Evolutionary conservation across 164 flowering plant genomes (phyloP).

Genomic region (Nelumbo lutea): DNA sequence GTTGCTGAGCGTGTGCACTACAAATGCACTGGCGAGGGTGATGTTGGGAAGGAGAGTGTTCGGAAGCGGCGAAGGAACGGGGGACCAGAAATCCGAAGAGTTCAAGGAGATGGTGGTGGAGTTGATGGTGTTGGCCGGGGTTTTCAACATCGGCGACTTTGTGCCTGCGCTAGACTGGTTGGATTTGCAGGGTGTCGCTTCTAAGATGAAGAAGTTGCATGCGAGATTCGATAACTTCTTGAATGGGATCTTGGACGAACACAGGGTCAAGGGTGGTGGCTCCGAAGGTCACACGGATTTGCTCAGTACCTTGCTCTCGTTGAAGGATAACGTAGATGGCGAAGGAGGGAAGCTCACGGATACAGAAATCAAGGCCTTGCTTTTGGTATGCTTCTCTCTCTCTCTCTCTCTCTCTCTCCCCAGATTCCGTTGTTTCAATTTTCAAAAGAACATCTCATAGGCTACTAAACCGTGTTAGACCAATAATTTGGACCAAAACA

Average conservation of each 20-base stretch:
- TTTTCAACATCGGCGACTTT: conserved; percentile 76
- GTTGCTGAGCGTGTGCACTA: conserved; percentile 63
- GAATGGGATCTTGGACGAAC: conserved; percentile 52
- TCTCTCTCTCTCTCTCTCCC: background rate
- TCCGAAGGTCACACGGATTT: conserved; percentile 28
- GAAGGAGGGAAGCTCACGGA: conserved; percentile 58
- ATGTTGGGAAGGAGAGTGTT: conserved; percentile 72
- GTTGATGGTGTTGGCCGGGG: conserved; percentile 76
- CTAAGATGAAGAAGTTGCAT: conserved; percentile 78
- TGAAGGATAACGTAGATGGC: conserved; percentile 41
- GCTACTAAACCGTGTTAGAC: too few relatives aligned
- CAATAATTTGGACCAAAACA: too few relatives aligned
- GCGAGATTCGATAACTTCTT: conserved; percentile 58
- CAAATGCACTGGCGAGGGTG: conserved; percentile 66
- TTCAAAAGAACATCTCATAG: too few relatives aligned
- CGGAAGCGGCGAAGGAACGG: conserved; percentile 36
- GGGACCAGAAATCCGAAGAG: conserved; percentile 48
- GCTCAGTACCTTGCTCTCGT: conserved; percentile 43
- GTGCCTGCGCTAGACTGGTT: conserved; percentile 67
- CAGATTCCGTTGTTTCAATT: too few relatives aligned
- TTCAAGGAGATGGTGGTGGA: conserved; percentile 89
- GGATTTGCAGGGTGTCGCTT: conserved; percentile 67
- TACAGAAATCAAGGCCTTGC: conserved; percentile 77
- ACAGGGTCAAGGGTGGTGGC: conserved; percentile 14
- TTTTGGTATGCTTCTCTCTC: conserved; percentile 41